These are phyloP conservation scores for Naganishia vaughanmartiniae DNA, from an alignment of 768 basidiomycete genomes.

Conservation along the genomic window DNA sequence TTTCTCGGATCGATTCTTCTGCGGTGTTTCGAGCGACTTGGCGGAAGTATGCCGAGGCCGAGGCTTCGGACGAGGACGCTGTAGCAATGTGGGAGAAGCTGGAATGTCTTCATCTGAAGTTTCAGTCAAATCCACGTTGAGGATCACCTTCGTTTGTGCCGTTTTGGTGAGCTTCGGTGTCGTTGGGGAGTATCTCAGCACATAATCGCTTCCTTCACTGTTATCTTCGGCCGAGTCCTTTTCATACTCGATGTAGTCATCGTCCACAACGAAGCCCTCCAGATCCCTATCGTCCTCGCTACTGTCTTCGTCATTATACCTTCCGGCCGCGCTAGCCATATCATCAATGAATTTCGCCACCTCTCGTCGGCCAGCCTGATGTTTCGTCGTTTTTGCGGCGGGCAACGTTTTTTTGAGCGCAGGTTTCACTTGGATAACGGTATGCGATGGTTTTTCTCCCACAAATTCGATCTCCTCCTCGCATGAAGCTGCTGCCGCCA, in stretches of 20 bases:
- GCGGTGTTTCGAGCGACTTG: slow-evolving; percentile 21
- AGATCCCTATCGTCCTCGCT: slow-evolving; percentile 27
- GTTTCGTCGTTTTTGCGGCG: neutral
- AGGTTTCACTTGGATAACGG: neutral
- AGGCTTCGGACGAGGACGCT: neutral
- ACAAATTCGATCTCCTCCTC: slow-evolving; percentile 5
- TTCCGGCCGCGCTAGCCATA: neutral
- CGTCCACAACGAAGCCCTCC: slow-evolving; percentile 47
- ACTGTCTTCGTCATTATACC: neutral
- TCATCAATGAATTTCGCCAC: slow-evolving; percentile 7
- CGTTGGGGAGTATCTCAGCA: slow-evolving; percentile 22
- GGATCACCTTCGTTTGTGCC: neutral
- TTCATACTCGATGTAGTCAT: slow-evolving; percentile 35
- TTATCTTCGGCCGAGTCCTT: slow-evolving; percentile 18
- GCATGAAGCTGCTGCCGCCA: neutral
- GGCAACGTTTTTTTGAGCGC: neutral
- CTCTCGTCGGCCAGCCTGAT: neutral
- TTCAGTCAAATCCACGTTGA: slow-evolving; percentile 34
- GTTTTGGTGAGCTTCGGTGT: slow-evolving; percentile 2
- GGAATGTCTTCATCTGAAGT: slow-evolving; percentile 33
- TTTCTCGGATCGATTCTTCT: slow-evolving; percentile 28
- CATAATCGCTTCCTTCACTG: slow-evolving; percentile 31
- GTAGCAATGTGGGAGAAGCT: slow-evolving; percentile 9
- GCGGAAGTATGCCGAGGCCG: slow-evolving; percentile 1
- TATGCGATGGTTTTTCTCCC: neutral